Base-by-base conservation (phyloP, 2,329 filamentous ascomycete species). In the Epichloe brachyelytri region DNA sequence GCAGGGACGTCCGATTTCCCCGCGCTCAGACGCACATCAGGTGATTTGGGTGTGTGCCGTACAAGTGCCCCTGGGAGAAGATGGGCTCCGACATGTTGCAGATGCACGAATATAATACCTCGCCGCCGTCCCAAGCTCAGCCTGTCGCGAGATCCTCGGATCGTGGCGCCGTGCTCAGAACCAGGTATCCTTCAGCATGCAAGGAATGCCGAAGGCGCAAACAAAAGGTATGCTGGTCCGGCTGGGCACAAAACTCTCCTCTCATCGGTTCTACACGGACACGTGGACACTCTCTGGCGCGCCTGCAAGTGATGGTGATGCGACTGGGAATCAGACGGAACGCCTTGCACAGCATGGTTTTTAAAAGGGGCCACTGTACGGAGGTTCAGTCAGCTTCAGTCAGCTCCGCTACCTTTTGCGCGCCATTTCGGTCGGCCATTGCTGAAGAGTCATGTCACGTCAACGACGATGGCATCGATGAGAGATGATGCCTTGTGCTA, bases 191-290 rank as follows among this genome's bases (percentile, higher is more conserved):
- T 39, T 73, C 70, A 19, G 74, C 73, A 19, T 77, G 74, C 58
- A 69, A 69, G 3, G 74, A 77, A 57, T 77, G 74, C 51, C 70
- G 73, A 45, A 65, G 73, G 53, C 65, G 74, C 53, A 77, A 77
- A 58, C 73, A 77, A 64, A 76, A 72, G 67, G 74, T 74, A 43
- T 7, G 40, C 33, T 22, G 41, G 54, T 48, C n/a, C 15, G 8
- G 26, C 8, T 36, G 47, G 6, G 26, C n/a, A 34, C 8, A 14
- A 22, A 12, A 10, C 5, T 22, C 30, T 10, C 26, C 8, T 4
- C 30, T 48, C n/a, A 17, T 39, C 10, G 17, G 15, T 33, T 41
- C n/a, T 12, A 17, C 1, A 40, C 8, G 26, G 26, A 30, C 26
- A 26, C 10, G 26, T 3, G 26, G 26, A 8, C 26, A 8, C 26